Conservation (phyloP, 2,329 filamentous ascomycete species). For the Diaporthe sp. region DNA sequence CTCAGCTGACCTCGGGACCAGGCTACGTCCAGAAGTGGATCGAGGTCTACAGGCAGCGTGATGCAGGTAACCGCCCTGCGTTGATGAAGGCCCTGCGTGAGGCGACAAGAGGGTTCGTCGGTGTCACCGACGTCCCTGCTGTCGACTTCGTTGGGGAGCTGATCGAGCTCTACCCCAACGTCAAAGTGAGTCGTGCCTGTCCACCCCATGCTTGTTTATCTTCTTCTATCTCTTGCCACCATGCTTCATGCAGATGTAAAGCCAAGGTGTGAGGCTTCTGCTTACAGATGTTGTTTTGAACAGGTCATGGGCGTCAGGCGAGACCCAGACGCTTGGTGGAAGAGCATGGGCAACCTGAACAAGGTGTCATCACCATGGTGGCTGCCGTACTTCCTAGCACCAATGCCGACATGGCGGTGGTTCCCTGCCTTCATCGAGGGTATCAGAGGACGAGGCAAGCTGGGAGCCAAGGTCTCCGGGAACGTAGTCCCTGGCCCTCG, state of each 20-base stretch:
- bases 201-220: too few species aligned
- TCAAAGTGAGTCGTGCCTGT: conserved; percentile 46
- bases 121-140: conserved; percentile 57
- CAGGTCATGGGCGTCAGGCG: conserved; percentile 53
- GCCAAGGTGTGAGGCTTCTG: fast-evolving
- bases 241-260: too few species aligned
- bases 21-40: conserved; percentile 28
- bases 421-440: conserved; percentile 9
- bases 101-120: conserved; percentile 55
- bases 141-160: conserved; percentile 57
- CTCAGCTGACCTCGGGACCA: background rate
- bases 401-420: conserved; percentile 18
- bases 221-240: background rate
- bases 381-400: background rate
- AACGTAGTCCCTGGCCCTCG: conserved; percentile 25
- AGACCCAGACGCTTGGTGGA: conserved; percentile 51
- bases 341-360: conserved; percentile 43
- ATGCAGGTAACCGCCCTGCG: conserved; percentile 10
- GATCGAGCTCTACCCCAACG: conserved; percentile 58
- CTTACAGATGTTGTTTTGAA: background rate
- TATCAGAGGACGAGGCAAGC: conserved; percentile 3
- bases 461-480: conserved; percentile 1
- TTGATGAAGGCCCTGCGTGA: conserved; percentile 45
- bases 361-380: conserved; percentile 19
- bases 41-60: conserved; percentile 21